phyloP scores from a whole-genome alignment of 1,139 yeast species.

The Geotrichum candidum region DNA sequence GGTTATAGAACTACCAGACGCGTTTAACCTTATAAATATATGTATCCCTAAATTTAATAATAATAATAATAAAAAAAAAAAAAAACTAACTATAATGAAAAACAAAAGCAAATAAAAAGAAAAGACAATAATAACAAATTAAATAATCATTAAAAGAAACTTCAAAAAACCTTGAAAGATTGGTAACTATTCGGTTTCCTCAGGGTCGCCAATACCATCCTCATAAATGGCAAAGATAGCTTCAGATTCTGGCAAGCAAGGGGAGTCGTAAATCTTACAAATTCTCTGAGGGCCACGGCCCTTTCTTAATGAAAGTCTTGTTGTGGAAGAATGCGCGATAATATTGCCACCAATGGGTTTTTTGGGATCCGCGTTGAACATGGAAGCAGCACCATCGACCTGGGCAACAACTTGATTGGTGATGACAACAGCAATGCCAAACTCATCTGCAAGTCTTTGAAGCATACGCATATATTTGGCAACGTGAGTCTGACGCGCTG shows the following conservation, averaged over 20 bases:
- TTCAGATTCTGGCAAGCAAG: slow-evolving; percentile 92
- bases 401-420: slow-evolving; percentile 98
- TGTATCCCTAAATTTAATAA: not conserved
- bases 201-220: slow-evolving; percentile 96
- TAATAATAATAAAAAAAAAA: too few species aligned
- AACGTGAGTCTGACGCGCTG: slow-evolving; percentile 91
- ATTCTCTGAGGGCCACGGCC: slow-evolving; percentile 90
- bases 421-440: slow-evolving; percentile 96
- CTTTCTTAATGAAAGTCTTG: slow-evolving; percentile 81
- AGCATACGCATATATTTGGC: slow-evolving; percentile 89
- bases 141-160: not conserved
- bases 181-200: slow-evolving; percentile 51
- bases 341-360: slow-evolving; percentile 99
- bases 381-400: slow-evolving; percentile 81
- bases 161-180: not conserved
- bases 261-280: slow-evolving; percentile 91
- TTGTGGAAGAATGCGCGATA: slow-evolving; percentile 94
- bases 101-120: too few species aligned
- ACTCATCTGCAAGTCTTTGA: slow-evolving; percentile 93
- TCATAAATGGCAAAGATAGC: slow-evolving; percentile 93
- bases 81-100: too few species aligned
- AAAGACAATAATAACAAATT: not conserved
- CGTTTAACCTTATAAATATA: not conserved
- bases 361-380: slow-evolving; percentile 95
- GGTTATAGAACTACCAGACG: not conserved